These are phyloP conservation scores for Sporisorium graminicola DNA, from an alignment of 1,284 basidiomycete species.

Conservation along the genomic window DNA sequence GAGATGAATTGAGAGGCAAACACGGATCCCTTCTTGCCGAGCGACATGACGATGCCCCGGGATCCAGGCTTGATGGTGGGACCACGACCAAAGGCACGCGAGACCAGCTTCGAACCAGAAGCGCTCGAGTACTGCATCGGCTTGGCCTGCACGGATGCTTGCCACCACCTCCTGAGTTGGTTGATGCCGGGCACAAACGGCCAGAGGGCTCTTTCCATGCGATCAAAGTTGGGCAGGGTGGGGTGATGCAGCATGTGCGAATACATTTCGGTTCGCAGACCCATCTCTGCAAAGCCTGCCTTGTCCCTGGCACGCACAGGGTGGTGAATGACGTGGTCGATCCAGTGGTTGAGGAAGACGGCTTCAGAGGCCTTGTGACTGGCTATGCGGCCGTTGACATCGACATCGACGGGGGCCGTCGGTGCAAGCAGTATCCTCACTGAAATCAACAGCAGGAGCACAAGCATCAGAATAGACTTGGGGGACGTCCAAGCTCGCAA, in stretches of 20 bases:
- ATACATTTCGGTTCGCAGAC: constrained; percentile 50
- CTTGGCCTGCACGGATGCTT: constrained; percentile 41
- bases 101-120: constrained; percentile 5
- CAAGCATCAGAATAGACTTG: constrained; percentile 16
- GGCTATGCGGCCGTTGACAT: constrained; percentile 29
- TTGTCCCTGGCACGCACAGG: constrained; percentile 48
- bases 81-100: constrained; percentile 19
- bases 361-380: constrained; percentile 29
- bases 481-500: constrained; percentile 14
- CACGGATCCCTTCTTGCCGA: constrained; percentile 42
- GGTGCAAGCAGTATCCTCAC: constrained; percentile 16
- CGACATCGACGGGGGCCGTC: constrained; percentile 13
- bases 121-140: constrained; percentile 13
- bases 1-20: constrained; percentile 54
- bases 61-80: constrained; percentile 12
- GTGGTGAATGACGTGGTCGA: constrained; percentile 45
- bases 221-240: constrained; percentile 44
- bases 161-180: constrained; percentile 43
- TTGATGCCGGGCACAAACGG: constrained; percentile 54
- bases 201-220: constrained; percentile 51
- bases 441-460: constrained; percentile 15
- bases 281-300: constrained; percentile 54
- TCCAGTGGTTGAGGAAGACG: constrained; percentile 46
- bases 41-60: constrained; percentile 51
- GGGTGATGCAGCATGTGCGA: constrained; percentile 48